phyloP scores from a whole-genome alignment of 75 land plant species.

The Gnetum montanum region DNA sequence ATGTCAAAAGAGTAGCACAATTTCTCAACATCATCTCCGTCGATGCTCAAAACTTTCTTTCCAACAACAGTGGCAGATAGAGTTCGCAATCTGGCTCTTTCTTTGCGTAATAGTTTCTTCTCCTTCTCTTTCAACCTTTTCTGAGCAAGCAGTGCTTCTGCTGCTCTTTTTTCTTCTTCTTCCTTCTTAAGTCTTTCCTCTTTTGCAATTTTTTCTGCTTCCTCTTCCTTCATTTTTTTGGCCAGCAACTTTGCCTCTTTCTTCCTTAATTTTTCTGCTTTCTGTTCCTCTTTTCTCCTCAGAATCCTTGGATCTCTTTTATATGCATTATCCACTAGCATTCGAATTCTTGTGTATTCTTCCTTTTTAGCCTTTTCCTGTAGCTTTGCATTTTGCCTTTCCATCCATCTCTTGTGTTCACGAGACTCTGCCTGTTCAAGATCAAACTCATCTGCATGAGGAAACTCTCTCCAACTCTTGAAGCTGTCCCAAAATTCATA shows the following conservation, averaged over 20 bases:
- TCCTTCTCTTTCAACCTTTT: conserved; percentile 87
- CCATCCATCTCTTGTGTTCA: conserved; percentile 99
- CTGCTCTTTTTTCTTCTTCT: conserved; percentile 67
- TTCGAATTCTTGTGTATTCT: conserved; percentile 70
- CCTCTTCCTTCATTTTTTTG: conserved; percentile 75
- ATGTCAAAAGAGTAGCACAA: conserved; percentile 54
- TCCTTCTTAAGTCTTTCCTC: conserved; percentile 74
- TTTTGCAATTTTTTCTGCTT: conserved; percentile 60
- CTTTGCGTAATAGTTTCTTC: conserved; percentile 84
- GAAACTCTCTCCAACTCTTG: conserved; percentile 97
- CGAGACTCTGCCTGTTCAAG: conserved; percentile 92
- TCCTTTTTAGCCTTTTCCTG: conserved; percentile 90
- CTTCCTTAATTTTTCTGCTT: conserved; percentile 78
- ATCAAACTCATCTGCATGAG: conserved; percentile 92
- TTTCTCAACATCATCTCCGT: conserved; percentile 66
- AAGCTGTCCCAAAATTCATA: conserved; percentile 88
- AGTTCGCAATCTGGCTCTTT: conserved; percentile 65
- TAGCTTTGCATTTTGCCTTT: conserved; percentile 89
- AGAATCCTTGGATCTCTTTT: conserved; percentile 78
- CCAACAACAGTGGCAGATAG: conserved; percentile 36
- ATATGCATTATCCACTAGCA: conserved; percentile 86
- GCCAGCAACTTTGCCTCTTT: conserved; percentile 75
- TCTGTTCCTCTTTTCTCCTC: conserved; percentile 76
- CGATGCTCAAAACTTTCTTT: conserved; percentile 28
- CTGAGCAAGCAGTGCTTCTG: conserved; percentile 71